These are phyloP conservation scores for Suillus subluteus DNA, from an alignment of 768 basidiomycete genomes.

Conservation along the genomic window DNA sequence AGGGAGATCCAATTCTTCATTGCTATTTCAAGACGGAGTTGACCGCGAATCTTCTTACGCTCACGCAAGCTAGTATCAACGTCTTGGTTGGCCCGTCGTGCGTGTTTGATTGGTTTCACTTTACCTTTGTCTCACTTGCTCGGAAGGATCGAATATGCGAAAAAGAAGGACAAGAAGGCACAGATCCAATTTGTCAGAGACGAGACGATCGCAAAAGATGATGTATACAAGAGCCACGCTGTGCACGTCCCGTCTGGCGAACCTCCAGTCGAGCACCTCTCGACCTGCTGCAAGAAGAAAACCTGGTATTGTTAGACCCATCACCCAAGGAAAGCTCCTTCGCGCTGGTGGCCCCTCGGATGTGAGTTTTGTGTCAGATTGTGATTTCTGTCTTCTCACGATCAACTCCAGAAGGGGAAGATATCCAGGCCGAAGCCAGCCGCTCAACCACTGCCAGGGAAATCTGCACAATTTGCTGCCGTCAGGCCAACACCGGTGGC, in stretches of 20 bases:
- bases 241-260: conserved; percentile 91
- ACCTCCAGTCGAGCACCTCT: conserved; percentile 77
- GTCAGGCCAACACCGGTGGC: conserved; percentile 32
- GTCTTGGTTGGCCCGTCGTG: conserved; percentile 79
- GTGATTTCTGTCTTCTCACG: conserved; percentile 11
- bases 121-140: conserved; percentile 18
- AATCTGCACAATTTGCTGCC: conserved; percentile 44
- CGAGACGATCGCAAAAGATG: conserved; percentile 77
- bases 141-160: conserved; percentile 79
- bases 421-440: conserved; percentile 42
- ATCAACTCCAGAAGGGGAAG: conserved; percentile 46
- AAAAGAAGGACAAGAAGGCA: conserved; percentile 96
- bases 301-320: conserved; percentile 81
- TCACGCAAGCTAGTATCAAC: conserved; percentile 77
- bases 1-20: conserved; percentile 91
- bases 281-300: conserved; percentile 87
- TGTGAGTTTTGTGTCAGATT: conserved; percentile 34
- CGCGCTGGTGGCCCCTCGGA: conserved; percentile 76
- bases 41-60: conserved; percentile 74
- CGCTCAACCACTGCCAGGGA: conserved; percentile 63
- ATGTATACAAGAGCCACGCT: conserved; percentile 91
- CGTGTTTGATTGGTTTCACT: conserved; percentile 33
- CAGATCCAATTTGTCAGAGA: conserved; percentile 89
- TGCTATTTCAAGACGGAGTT: conserved; percentile 97
- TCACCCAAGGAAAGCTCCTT: conserved; percentile 82